Base-by-base conservation (phyloP, 2,329 filamentous ascomycete genomes). In the Talaromyces atroroseus region DNA sequence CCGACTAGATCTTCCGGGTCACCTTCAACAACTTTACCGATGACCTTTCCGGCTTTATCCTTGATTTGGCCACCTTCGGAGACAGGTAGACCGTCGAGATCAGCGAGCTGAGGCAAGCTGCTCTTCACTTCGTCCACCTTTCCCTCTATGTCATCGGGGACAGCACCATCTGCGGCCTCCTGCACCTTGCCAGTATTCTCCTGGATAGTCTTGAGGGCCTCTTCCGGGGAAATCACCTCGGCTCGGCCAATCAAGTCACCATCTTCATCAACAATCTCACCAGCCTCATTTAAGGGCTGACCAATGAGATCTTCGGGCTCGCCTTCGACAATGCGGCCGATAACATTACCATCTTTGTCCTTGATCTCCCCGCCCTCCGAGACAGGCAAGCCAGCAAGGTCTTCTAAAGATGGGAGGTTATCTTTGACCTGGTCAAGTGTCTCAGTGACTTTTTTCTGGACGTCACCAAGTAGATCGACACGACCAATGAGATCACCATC, bases 61-160 rank as follows among this genome's bases (percentile, higher is more conserved):
- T 77, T 71, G 61, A 84, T 76, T 34, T 76, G 68, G 40, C 82
- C 82, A 32, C 82, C 80, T 52, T 80, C 77, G 45, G 80, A 71
- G 32, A 83, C 79, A 48, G 71, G 65, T 1, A 73, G 62, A 6
- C 71, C 72, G 11, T 72, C 66, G n/a, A 74, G 65, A 50, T 70
- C 66, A 14, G 66, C 64, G 6, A 73, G 49, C 23, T 71, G 65
- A 26, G 67, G 70, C 11, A 71, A 62, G 14, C 66, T 61, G 14
- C 70, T 64, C 42, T 72, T 63, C 21, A 60, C 61, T 14, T 63
- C 68, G 42, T 79, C 72, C 7, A 73, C 68, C 21, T 69, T 70
- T 23, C 38, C 11, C 14, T 57, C 24, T 0, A 49, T 2, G n/a
- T 36, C 54, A 12, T 52, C 45, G 6, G 45, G 44, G 6, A 48